Evolutionary conservation across 441 rosid genomes (phyloP).

Genomic region (Eruca vesicaria): DNA sequence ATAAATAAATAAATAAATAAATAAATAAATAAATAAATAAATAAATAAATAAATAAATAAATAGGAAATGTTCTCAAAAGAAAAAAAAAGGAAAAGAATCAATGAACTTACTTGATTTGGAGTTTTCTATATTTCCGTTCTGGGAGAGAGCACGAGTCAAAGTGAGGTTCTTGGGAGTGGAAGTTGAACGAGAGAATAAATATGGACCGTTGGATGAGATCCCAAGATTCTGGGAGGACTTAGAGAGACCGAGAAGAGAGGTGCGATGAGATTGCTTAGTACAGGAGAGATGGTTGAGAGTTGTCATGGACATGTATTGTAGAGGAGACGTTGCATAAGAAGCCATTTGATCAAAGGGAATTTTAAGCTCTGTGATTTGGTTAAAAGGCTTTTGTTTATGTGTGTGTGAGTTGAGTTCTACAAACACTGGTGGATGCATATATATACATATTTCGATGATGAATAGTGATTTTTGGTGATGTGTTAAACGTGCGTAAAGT

Average conservation of each 20-base stretch:
- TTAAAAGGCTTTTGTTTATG: neutral
- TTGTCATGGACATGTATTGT: neutral
- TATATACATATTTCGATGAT: neutral
- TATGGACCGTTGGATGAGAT: conserved; percentile 16
- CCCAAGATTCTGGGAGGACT: neutral
- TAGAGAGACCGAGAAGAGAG: conserved; percentile 23
- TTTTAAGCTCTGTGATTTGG: neutral
- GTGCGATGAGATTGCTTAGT: conserved; percentile 3
- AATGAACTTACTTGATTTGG: conserved; percentile 16
- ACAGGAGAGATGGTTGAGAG: conserved; percentile 9
- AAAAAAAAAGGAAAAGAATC: neutral
- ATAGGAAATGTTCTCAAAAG: neutral
- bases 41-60: too few species aligned
- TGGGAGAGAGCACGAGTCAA: conserved; percentile 13
- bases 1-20: neutral
- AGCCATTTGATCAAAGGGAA: neutral
- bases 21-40: neutral
- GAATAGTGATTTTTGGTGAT: neutral
- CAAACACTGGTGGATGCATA: neutral
- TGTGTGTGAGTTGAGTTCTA: conserved; percentile 11
- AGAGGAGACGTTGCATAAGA: conserved; percentile 13
- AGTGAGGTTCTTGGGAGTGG: conserved; percentile 3
- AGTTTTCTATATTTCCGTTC: conserved; percentile 10
- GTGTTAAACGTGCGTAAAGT: neutral
- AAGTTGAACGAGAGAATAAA: conserved; percentile 1